phyloP scores from a whole-genome alignment of 495 filamentous ascomycete genomes.

The Extremus antarcticus region DNA sequence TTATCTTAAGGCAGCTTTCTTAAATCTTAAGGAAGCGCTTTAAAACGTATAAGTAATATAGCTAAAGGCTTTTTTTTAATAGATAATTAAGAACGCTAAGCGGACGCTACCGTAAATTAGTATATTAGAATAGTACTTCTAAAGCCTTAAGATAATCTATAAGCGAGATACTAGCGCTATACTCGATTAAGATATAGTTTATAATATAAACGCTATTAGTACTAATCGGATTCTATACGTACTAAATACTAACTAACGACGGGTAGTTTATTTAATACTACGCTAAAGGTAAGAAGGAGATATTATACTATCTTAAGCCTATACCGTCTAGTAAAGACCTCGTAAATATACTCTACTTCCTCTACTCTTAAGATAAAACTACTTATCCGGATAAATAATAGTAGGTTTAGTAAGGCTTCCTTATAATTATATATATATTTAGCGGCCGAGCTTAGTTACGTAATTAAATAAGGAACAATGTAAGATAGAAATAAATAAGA shows the following conservation, averaged over 20 bases:
- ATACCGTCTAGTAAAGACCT: background rate
- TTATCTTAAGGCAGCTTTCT: background rate
- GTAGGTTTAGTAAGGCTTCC: background rate
- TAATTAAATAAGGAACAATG: background rate
- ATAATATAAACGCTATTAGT: background rate
- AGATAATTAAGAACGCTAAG: background rate
- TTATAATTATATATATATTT: background rate
- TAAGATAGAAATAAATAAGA: background rate
- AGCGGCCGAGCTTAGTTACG: background rate
- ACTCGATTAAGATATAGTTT: background rate
- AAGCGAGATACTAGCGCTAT: background rate
- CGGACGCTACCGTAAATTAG: background rate
- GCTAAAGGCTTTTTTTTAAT: background rate
- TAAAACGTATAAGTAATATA: background rate
- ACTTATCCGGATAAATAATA: background rate
- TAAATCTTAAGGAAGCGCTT: background rate
- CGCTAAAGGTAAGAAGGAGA: constrained; percentile 1
- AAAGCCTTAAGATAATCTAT: background rate
- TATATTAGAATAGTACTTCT: background rate
- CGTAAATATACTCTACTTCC: background rate
- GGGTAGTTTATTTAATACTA: background rate
- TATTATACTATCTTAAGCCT: background rate
- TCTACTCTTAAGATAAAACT: background rate
- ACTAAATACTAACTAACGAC: background rate
- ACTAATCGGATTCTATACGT: background rate